phyloP scores from a whole-genome alignment of 176 grass and related monocot genomes.

The Neostapfia colusana region DNA sequence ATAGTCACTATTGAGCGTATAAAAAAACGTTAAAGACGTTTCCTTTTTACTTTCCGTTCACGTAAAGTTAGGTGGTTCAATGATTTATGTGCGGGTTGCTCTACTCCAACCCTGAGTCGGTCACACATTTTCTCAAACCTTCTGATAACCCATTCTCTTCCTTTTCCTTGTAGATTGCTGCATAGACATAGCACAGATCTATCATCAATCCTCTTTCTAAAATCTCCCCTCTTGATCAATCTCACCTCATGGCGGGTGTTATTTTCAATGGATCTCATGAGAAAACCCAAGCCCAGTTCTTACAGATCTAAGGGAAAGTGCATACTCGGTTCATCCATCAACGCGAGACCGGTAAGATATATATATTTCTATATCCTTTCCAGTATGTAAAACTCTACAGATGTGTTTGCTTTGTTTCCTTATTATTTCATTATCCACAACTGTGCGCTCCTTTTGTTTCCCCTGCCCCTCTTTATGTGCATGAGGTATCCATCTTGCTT shows the following conservation, averaged over 20 bases:
- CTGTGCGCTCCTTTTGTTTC: background rate
- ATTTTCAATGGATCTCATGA: background rate
- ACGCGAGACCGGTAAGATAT: background rate
- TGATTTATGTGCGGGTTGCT: background rate
- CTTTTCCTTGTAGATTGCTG: background rate
- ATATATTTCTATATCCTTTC: background rate
- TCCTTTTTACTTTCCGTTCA: background rate
- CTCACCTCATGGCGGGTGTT: background rate
- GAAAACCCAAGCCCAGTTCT: background rate
- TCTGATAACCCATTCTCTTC: background rate
- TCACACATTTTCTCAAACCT: background rate
- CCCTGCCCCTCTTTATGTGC: background rate
- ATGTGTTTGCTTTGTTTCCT: background rate
- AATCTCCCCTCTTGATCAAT: background rate
- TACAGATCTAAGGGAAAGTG: background rate
- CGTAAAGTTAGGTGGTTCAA: background rate
- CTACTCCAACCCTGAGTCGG: fast-evolving
- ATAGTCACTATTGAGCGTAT: background rate
- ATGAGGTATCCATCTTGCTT: background rate
- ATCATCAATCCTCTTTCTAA: background rate
- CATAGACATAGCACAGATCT: background rate
- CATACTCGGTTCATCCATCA: no score
- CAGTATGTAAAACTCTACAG: no score
- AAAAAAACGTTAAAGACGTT: background rate
- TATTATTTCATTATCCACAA: background rate